Evolutionary conservation across 495 filamentous ascomycete genomes (phyloP).

Genomic region (Penicilliopsis zonata): DNA sequence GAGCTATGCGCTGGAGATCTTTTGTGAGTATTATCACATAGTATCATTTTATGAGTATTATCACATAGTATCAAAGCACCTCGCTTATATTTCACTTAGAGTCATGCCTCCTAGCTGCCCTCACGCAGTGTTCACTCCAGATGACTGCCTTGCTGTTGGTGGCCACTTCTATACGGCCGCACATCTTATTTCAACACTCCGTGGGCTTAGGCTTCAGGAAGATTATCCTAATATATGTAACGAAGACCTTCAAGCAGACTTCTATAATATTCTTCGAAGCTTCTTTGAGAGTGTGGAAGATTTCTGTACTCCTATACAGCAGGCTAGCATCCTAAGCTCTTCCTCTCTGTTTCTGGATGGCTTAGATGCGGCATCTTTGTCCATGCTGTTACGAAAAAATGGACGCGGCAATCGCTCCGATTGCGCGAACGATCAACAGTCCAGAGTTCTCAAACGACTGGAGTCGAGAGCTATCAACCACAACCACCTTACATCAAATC

Average conservation of each 20-base stretch:
- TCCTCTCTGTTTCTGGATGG: not conserved
- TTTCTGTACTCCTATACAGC: not conserved
- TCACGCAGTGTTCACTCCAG: conserved; percentile 4
- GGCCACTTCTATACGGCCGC: conserved; percentile 4
- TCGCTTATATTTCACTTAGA: conserved; percentile 1
- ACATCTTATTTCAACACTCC: conserved; percentile 1
- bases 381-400: not conserved
- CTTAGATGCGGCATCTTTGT: not conserved
- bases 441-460: conserved; percentile 1
- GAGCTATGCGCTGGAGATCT: conserved; percentile 1
- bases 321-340: not conserved
- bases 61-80: not conserved
- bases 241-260: conserved; percentile 2
- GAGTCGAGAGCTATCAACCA: not conserved
- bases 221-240: conserved; percentile 4
- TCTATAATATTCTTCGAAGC: conserved; percentile 1
- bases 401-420: not conserved
- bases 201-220: conserved; percentile 4
- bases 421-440: not conserved
- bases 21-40: conserved; percentile 2
- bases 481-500: not conserved
- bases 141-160: conserved; percentile 4
- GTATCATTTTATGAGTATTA: too few species aligned
- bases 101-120: conserved; percentile 3
- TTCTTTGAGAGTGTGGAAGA: not conserved